Conservation (phyloP, 495 filamentous ascomycete genomes). For the Neurospora terricola region DNA sequence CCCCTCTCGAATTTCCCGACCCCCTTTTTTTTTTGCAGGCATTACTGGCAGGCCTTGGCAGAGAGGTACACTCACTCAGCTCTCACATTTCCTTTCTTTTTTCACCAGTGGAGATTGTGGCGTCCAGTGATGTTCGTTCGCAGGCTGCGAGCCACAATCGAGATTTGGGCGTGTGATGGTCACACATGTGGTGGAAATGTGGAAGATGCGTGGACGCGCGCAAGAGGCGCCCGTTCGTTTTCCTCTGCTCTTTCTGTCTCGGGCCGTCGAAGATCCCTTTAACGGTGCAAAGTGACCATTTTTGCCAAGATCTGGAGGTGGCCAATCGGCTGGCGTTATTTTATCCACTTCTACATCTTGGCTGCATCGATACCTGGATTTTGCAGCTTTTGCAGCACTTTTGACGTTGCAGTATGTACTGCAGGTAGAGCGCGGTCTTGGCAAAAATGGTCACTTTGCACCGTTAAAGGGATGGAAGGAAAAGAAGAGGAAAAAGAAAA, state of each 20-base stretch:
- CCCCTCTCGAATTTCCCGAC: neutral
- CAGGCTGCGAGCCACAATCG: neutral
- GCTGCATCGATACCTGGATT: too few species aligned
- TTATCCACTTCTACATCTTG: too few species aligned
- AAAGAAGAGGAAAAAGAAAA: neutral
- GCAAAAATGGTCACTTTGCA: too few species aligned
- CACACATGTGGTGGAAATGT: neutral
- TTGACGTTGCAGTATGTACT: too few species aligned
- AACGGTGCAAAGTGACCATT: too few species aligned
- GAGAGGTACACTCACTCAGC: neutral
- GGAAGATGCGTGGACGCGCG: neutral
- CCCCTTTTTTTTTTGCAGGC: neutral
- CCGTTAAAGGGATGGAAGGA: too few species aligned
- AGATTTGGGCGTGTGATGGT: neutral
- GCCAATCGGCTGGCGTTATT: too few species aligned
- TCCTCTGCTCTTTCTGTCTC: neutral
- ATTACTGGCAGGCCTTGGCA: neutral
- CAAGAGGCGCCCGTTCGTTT: neutral
- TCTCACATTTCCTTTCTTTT: neutral
- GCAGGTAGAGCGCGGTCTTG: too few species aligned
- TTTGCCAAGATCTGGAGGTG: too few species aligned
- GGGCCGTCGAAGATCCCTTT: neutral
- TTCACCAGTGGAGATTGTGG: neutral
- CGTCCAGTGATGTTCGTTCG: neutral
- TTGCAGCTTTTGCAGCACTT: too few species aligned